These are phyloP conservation scores for Vanderwaltozyma verrucispora DNA, from an alignment of 805 yeast species.

Conservation along the genomic window DNA sequence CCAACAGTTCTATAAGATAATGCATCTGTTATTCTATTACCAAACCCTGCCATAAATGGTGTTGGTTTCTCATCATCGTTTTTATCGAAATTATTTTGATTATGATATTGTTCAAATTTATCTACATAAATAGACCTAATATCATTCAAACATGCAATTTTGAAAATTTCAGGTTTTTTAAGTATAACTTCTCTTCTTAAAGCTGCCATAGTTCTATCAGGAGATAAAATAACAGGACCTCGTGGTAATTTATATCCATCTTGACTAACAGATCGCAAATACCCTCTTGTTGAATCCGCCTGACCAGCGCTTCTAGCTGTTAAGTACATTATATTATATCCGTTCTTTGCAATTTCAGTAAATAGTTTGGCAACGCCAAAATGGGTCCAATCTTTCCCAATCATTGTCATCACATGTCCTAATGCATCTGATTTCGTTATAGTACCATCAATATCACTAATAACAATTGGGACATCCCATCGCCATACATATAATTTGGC, in stretches of 20 bases:
- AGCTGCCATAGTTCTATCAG: conserved; percentile 96
- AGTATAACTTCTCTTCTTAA: conserved; percentile 81
- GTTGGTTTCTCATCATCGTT: conserved; percentile 40
- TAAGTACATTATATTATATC: conserved; percentile 85
- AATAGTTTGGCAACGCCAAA: conserved; percentile 88
- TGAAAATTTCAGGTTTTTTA: conserved; percentile 96
- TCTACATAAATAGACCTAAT: conserved; percentile 55
- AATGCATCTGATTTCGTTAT: conserved; percentile 95
- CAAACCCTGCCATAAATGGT: conserved; percentile 96
- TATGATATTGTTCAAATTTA: conserved; percentile 3
- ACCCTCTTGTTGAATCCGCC: conserved; percentile 84
- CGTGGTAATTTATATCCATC: conserved; percentile 62
- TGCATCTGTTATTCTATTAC: conserved; percentile 94
- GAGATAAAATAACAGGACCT: conserved; percentile 92
- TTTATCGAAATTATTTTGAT: neutral
- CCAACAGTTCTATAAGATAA: conserved; percentile 88
- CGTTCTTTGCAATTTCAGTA: conserved; percentile 76
- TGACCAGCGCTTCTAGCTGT: conserved; percentile 95
- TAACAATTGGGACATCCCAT: conserved; percentile 76
- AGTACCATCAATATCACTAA: conserved; percentile 96
- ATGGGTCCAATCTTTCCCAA: conserved; percentile 98
- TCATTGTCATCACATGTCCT: conserved; percentile 87
- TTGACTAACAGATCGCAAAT: conserved; percentile 68
- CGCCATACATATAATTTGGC: conserved; percentile 80
- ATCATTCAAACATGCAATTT: conserved; percentile 92